Evolutionary conservation across 495 filamentous ascomycete genomes (phyloP).

Genomic region (Acidiella bohemica): DNA sequence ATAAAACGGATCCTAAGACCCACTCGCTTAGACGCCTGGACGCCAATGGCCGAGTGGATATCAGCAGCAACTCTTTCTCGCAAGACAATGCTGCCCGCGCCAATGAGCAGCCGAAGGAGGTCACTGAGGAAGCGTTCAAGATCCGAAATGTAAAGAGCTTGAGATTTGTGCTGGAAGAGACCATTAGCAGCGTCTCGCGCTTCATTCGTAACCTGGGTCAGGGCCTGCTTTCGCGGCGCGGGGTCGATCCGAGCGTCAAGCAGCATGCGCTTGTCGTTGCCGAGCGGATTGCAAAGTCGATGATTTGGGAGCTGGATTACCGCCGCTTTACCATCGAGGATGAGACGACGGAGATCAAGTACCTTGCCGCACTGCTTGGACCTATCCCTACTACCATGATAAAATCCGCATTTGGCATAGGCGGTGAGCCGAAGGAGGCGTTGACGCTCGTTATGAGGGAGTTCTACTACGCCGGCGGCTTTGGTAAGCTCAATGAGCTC

Average conservation of each 20-base stretch:
- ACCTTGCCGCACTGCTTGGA: constrained; percentile 23
- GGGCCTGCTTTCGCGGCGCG: constrained; percentile 57
- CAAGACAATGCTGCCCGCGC: background rate
- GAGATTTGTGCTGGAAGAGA: constrained; percentile 58
- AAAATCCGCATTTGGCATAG: constrained; percentile 58
- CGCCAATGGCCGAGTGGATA: constrained; percentile 6
- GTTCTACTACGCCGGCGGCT: constrained; percentile 69
- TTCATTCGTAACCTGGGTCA: constrained; percentile 75
- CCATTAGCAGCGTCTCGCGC: constrained; percentile 55
- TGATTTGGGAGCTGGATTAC: constrained; percentile 49
- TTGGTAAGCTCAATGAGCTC: constrained; percentile 58
- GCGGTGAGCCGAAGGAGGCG: constrained; percentile 54
- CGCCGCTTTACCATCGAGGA: constrained; percentile 29
- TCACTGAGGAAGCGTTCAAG: background rate
- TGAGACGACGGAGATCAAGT: constrained; percentile 34
- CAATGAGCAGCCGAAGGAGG: background rate
- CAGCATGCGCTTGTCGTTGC: constrained; percentile 60
- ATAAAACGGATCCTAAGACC: constrained; percentile 33
- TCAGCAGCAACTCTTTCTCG: background rate
- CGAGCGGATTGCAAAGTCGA: constrained; percentile 58
- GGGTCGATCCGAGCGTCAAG: constrained; percentile 45
- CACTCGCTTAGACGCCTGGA: constrained; percentile 11
- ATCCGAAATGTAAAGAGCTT: constrained; percentile 66
- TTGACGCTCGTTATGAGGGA: constrained; percentile 69
- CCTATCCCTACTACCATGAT: constrained; percentile 2